Base-by-base conservation (phyloP, 495 filamentous ascomycete species). In the Corynascus novoguineensis region DNA sequence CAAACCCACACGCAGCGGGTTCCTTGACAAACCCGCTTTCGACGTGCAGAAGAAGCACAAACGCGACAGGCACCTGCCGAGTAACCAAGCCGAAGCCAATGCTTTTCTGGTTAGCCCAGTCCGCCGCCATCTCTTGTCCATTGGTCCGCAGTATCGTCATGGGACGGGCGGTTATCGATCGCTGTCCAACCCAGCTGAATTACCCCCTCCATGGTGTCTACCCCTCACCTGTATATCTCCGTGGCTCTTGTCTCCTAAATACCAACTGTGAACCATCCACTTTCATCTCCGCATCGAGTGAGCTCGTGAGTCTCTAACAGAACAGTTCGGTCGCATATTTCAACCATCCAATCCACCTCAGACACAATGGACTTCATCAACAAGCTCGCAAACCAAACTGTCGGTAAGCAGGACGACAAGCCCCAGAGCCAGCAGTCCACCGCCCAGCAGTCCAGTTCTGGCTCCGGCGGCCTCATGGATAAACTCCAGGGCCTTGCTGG, bases 401-500 rank as follows among this genome's bases (percentile, higher is more conserved):
- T 22, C 53, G 52, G 42, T 50, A 51, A 29, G 25, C 19, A 45
- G 27, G 38, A 35, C 17, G 61, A 62, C 40, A 60, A 65, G 9
- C 50, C 54, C 12, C 49, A 63, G 12, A 27, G 49, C 31, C 61
- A 61, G 21, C 45, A 59, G 6, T 48, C 61, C n/a, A 19, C 59
- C 50, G 45, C 11, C 40, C 44, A 63, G 17, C 45, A 62, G 0
- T 50, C 64, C 15, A 19, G 59, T n/a, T 54, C 57, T 21, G 40
- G 57, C n/a, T n/a, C n/a, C 35, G 51, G 59, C 47, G 50, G 59
- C 50, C 70, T 85, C 64, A 61, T 84, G 49, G 77, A 78, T 55
- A 83, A 85, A 64, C 37, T 87, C 28, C 84, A 88, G 69, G 51
- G 66, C 28, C 71, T 80, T 45, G 81, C 81, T 25, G 86, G 86